Percentiles rank a stretch among this genome's conserved stretches.
phyloP scores from a whole-genome alignment of 1,284 basidiomycete genomes.

The Trichosporon sp. region DNA sequence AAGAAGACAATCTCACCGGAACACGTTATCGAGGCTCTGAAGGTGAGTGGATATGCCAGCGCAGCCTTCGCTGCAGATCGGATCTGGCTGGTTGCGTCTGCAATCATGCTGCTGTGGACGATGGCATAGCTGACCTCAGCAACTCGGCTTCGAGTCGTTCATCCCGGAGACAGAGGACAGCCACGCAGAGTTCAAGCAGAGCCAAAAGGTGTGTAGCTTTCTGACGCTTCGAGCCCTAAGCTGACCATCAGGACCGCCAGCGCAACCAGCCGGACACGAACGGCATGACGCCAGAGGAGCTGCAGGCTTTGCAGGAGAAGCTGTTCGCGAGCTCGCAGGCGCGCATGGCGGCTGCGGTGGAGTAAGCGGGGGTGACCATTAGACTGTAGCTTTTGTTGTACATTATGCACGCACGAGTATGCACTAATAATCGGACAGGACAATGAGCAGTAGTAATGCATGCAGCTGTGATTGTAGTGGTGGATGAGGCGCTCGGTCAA shows the following conservation, averaged over 20 bases:
- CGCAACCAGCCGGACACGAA: slow-evolving; percentile 82
- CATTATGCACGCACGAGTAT: slow-evolving; percentile 7
- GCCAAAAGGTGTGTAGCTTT: slow-evolving; percentile 27
- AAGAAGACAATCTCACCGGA: slow-evolving; percentile 99
- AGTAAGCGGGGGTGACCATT: not conserved
- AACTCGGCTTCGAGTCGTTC: slow-evolving; percentile 78
- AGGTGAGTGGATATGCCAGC: slow-evolving; percentile 55
- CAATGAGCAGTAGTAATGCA: not conserved
- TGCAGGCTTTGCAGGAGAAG: slow-evolving; percentile 78
- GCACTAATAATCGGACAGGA: not conserved
- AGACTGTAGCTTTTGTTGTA: slow-evolving; percentile 10
- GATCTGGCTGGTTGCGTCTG: not conserved
- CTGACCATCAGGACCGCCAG: slow-evolving; percentile 50
- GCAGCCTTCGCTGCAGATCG: not conserved
- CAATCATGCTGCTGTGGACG: not conserved
- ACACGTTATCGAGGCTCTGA: slow-evolving; percentile 87
- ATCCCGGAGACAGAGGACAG: slow-evolving; percentile 92
- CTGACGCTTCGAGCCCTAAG: slow-evolving; percentile 18
- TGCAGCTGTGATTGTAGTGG: not conserved
- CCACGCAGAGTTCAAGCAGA: slow-evolving; percentile 59
- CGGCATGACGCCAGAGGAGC: slow-evolving; percentile 85
- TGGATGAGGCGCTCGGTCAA: not conserved
- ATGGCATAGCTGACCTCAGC: slow-evolving; percentile 51
- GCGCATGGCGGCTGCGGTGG: slow-evolving; percentile 48
- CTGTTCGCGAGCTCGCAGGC: slow-evolving; percentile 80